Conservation (phyloP, 2,329 filamentous ascomycete genomes). For the Endoconidiophora polonica region DNA sequence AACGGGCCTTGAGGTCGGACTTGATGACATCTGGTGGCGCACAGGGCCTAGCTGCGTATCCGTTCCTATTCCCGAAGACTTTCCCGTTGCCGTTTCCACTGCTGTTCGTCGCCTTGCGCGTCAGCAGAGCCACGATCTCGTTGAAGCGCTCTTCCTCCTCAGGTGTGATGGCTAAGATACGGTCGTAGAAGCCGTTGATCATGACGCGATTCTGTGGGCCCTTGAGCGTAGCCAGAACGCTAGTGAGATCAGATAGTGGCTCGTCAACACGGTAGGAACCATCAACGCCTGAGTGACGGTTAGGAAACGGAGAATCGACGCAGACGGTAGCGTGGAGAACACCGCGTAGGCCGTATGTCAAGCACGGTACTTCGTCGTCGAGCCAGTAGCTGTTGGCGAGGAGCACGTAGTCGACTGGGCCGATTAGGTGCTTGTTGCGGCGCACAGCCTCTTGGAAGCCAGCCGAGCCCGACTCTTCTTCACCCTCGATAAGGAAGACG, state of each 20-base stretch:
- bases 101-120: slow-evolving; percentile 24
- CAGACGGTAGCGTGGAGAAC: slow-evolving; percentile 87
- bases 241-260: slow-evolving; percentile 76
- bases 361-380: slow-evolving; percentile 83
- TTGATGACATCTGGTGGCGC: slow-evolving; percentile 34
- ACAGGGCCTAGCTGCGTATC: not conserved
- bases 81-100: not conserved
- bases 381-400: slow-evolving; percentile 98
- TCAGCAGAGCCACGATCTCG: slow-evolving; percentile 63
- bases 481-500: slow-evolving; percentile 86
- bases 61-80: not conserved
- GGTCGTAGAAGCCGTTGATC: slow-evolving; percentile 79
- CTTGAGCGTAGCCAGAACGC: slow-evolving; percentile 66
- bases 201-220: slow-evolving; percentile 64
- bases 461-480: slow-evolving; percentile 86
- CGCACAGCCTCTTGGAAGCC: slow-evolving; percentile 75
- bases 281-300: slow-evolving; percentile 93
- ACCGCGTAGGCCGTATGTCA: slow-evolving; percentile 86
- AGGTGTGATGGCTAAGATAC: slow-evolving; percentile 55
- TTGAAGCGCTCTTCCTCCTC: slow-evolving; percentile 69
- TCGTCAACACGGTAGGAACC: slow-evolving; percentile 83
- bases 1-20: slow-evolving; percentile 73
- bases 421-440: slow-evolving; percentile 68
- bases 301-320: slow-evolving; percentile 69
- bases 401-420: slow-evolving; percentile 82